These are phyloP conservation scores for Penicillium occitanis DNA, from an alignment of 2,329 filamentous ascomycete species.

Conservation along the genomic window DNA sequence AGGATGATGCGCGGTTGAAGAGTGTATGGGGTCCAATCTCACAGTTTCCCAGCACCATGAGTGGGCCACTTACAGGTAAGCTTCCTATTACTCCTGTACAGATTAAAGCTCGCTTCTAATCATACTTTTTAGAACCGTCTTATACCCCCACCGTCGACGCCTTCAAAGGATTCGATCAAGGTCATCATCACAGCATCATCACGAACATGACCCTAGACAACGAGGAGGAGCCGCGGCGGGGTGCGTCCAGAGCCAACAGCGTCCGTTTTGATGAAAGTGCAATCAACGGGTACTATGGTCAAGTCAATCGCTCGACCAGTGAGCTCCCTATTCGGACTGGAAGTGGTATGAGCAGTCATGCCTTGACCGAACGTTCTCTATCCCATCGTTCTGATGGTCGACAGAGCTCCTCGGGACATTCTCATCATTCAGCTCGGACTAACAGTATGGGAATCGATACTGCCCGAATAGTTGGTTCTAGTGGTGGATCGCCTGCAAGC, in stretches of 20 bases:
- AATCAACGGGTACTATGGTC: slow-evolving; percentile 84
- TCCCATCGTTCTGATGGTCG: slow-evolving; percentile 96
- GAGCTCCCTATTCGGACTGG: slow-evolving; percentile 78
- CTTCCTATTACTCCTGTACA: slow-evolving; percentile 11
- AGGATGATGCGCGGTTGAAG: slow-evolving; percentile 67
- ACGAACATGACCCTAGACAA: slow-evolving; percentile 80
- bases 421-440: slow-evolving; percentile 70
- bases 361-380: slow-evolving; percentile 83
- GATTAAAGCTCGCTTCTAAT: background rate
- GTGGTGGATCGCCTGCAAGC: slow-evolving; percentile 66
- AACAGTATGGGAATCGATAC: slow-evolving; percentile 84
- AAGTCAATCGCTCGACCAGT: slow-evolving; percentile 76
- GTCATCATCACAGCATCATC: slow-evolving; percentile 76
- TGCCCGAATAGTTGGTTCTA: slow-evolving; percentile 62
- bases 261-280: slow-evolving; percentile 97
- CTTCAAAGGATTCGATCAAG: slow-evolving; percentile 83
- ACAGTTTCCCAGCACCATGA: slow-evolving; percentile 82
- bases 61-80: slow-evolving; percentile 82
- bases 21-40: slow-evolving; percentile 84
- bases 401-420: slow-evolving; percentile 89
- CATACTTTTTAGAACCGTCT: slow-evolving; percentile 63
- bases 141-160: slow-evolving; percentile 78
- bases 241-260: slow-evolving; percentile 89
- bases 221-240: slow-evolving; percentile 81
- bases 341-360: slow-evolving; percentile 74